Base-by-base conservation (phyloP, 768 basidiomycete genomes). In the Xerocomellus amylosporus region DNA sequence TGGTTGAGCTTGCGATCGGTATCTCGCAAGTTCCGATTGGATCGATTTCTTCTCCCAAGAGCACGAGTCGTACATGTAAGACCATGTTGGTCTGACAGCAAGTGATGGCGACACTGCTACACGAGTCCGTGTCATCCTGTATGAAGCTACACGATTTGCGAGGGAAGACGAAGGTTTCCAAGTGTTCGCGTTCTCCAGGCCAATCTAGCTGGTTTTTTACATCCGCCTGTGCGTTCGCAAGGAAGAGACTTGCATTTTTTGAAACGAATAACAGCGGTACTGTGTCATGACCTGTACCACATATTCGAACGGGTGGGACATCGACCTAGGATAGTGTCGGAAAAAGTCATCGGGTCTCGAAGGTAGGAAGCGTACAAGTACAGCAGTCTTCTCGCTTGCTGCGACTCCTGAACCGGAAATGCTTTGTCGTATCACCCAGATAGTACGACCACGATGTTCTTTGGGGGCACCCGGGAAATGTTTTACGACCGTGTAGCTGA, bases 341-440 rank as follows among this genome's bases (percentile, higher is more conserved):
- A 28, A 13, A 55, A 54, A 28, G 48, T 49, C 58, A 49, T 53
- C 39, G 36, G 34, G 33, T 34, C 41, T 34, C 33, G 38, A 59
- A 53, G 43, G 39, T 31, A 44, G 31, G 45, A 37, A 31, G 75
- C 84, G 54, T 64, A 86, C 82, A 58, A 78, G 64, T 36, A 72
- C 63, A 30, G 66, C 65, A 49, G 66, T 77, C 69, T 75, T 79
- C 72, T 77, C 70, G 68, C 71, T 39, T 63, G 71, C 51, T 58
- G 61, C 28, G 13, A 49, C 28, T 51, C 61, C 57, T 65, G 59
- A 65, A 15, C 74, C 72, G 30, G 74, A 75, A n/a, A 80, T 53
- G 53, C 73, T 74, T 61, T 86, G 81, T 59, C 73, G 77, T 84
- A 87, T 87, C 51, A 75, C 72, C 80, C 84, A 86, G 46, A 88